Conservation (phyloP, 2,329 filamentous ascomycete genomes). For the Whalleya microplaca region DNA sequence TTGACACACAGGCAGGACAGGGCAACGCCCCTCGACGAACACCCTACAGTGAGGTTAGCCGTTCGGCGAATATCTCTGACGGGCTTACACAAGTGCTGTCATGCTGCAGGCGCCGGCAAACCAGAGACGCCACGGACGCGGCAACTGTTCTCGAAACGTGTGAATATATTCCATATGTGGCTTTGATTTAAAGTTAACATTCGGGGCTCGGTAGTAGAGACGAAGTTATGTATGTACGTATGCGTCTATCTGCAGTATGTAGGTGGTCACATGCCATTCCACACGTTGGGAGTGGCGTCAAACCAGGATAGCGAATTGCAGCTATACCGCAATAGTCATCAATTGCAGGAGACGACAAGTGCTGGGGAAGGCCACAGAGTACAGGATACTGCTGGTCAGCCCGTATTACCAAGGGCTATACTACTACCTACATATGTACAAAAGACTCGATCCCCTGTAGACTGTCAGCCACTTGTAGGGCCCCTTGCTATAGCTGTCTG, state of each 20-base stretch:
- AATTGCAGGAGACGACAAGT: neutral
- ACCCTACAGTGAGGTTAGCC: neutral
- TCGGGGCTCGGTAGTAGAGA: neutral
- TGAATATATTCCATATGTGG: neutral
- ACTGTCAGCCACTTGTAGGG: no score
- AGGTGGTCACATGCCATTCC: neutral
- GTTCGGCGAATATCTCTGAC: neutral
- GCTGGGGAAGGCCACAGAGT: no score
- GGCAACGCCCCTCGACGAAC: neutral
- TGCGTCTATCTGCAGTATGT: neutral
- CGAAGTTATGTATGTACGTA: neutral
- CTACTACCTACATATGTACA: no score
- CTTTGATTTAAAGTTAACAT: neutral
- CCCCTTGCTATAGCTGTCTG: no score
- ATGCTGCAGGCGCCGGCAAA: no score
- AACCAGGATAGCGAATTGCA: neutral
- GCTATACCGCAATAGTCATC: neutral
- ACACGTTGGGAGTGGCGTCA: neutral
- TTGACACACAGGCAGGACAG: slow-evolving; percentile 19
- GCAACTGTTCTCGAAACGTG: neutral
- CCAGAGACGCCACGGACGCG: neutral
- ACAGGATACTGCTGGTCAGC: no score
- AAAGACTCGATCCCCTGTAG: no score
- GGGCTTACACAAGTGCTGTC: neutral
- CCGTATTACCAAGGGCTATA: no score